A percentile compares a stretch with the other conserved stretches of the same genome.
Conservation (phyloP, 2,329 filamentous ascomycete species). For the Epichloe brachyelytri region DNA sequence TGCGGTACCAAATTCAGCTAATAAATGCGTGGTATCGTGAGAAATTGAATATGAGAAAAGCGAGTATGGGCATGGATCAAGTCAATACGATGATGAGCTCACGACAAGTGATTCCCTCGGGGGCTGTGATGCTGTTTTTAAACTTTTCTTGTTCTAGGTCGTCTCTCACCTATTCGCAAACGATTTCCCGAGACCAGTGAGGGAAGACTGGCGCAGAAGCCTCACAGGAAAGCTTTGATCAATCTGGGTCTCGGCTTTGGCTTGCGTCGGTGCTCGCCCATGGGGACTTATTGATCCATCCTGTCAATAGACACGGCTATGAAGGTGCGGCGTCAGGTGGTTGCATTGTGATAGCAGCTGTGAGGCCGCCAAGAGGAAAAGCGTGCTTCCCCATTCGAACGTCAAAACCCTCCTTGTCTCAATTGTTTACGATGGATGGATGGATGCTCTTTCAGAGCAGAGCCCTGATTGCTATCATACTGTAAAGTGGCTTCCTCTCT, state of each 20-base stretch:
- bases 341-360: not conserved
- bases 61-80: not conserved
- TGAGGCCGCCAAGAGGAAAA: not conserved
- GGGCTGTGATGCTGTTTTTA: not conserved
- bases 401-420: not conserved
- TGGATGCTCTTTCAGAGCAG: no score
- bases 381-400: not conserved
- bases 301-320: not conserved
- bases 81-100: not conserved
- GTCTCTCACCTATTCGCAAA: not conserved
- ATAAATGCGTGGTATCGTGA: not conserved
- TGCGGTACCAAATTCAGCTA: not conserved
- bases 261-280: not conserved
- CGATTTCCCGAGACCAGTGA: not conserved
- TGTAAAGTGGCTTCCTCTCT: no score
- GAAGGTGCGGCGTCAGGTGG: not conserved
- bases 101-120: fast-evolving
- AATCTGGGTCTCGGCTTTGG: not conserved
- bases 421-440: no score
- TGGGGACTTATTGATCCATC: not conserved
- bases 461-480: no score
- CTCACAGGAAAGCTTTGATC: not conserved
- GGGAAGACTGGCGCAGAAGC: not conserved
- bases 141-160: not conserved
- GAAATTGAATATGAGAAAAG: not conserved